A percentile compares a stretch with the other conserved stretches of the same genome.
Evolutionary conservation across 192 early-diverging fungal genomes (phyloP).

Genomic region (Lobosporangium transversale): DNA sequence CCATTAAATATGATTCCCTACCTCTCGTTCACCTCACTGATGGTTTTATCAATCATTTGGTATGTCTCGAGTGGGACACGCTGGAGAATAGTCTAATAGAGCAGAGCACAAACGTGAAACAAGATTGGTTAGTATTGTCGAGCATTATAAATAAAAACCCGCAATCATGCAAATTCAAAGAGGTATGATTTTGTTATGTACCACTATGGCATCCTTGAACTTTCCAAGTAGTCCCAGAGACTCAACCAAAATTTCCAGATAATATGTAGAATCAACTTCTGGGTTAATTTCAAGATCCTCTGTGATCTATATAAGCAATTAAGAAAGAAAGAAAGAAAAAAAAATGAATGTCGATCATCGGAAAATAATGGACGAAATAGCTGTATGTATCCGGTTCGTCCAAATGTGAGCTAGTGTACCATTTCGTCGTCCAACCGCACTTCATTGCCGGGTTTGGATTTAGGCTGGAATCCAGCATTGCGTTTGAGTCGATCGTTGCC

Average conservation of each 20-base stretch:
- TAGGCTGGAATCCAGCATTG: conserved; percentile 37
- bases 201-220: conserved; percentile 63
- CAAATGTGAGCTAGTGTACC: conserved; percentile 52
- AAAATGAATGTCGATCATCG: too few species aligned
- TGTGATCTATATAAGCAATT: conserved; percentile 55
- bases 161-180: not conserved
- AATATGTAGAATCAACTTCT: conserved; percentile 80
- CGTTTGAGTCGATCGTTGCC: conserved; percentile 35
- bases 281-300: conserved; percentile 73
- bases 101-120: not conserved
- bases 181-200: conserved; percentile 7
- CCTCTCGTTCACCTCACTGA: conserved; percentile 79
- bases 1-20: too few species aligned
- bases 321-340: not conserved
- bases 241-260: conserved; percentile 81
- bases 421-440: conserved; percentile 58
- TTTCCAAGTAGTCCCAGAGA: conserved; percentile 68
- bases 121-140: not conserved
- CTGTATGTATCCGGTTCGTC: too few species aligned
- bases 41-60: conserved; percentile 76
- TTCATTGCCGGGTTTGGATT: conserved; percentile 50
- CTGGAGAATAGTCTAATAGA: conserved; percentile 71
- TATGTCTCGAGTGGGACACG: conserved; percentile 75
- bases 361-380: too few species aligned
- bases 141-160: too few species aligned